Base-by-base conservation (phyloP, 306 rosid species). In the Trichosanthes cucumerina region DNA sequence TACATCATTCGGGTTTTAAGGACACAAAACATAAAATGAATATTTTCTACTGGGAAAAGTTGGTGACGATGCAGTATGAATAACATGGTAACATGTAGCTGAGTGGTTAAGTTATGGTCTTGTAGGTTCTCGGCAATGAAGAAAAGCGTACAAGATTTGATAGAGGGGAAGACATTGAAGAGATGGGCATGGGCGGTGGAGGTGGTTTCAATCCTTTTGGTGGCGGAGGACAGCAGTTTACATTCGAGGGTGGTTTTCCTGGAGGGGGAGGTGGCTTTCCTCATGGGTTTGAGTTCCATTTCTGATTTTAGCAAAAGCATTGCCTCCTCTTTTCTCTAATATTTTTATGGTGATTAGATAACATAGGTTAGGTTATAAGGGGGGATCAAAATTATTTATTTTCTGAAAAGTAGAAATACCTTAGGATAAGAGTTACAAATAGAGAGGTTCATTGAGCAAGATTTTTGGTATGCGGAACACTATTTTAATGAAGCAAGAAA, bases 121-220 rank as follows among this genome's bases (percentile, higher is more conserved):
- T n/a, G 53, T 80, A 96, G 99, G 87, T 96, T 79, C 94, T 96
- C 6, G 87, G 97, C 6, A 92, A 96, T 34, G 99, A 96, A 82
- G 97, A 93, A 34, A 96, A 96, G 80, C 98, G 99, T 2, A 83
- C 89, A 9, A 93, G 92, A 84, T 96, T 84, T 56, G 99, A 96
- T 64, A 82, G 97, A 79, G 99, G 99, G 44, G 99, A 96, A 88
- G 99, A 96, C 83, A 83, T 96, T 81, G 99, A 96, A 88, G 98
- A 93, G 7, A 77, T 63, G 79, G 99, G 97, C 78, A 83, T 82
- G 87, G 93, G 93, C 0, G 88, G 88, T 0, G 84, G 96, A 0
- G 93, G 94, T 1, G 98, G 97, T 24, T 95, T 89, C 89, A 92
- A 95, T 75, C 98, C 98, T 16, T 95, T 89, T 46, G 97, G 97